phyloP scores from a whole-genome alignment of 805 yeast species.

The Wickerhamiella domercqiae region DNA sequence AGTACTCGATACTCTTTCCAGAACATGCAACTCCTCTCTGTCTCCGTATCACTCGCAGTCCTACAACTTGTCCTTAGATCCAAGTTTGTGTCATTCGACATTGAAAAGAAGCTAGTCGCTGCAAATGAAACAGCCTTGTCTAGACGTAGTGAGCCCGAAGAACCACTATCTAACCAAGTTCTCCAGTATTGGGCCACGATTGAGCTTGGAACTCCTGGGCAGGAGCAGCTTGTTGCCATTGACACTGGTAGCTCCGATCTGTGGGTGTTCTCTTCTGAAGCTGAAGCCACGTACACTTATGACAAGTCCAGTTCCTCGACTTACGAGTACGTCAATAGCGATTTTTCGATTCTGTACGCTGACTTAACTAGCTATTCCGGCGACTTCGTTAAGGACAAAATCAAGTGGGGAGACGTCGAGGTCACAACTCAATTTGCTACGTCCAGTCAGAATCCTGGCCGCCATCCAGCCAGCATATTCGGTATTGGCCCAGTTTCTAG shows the following conservation, averaged over 20 bases:
- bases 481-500: conserved; percentile 8
- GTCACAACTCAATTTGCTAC: conserved; percentile 21
- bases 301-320: conserved; percentile 14
- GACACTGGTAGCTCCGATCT: conserved; percentile 63
- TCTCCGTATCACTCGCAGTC: neutral
- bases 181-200: conserved; percentile 12
- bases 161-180: conserved; percentile 9
- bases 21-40: no score
- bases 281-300: conserved; percentile 4
- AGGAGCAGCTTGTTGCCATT: conserved; percentile 35
- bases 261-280: conserved; percentile 31
- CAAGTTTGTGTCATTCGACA: neutral
- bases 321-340: conserved; percentile 13
- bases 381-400: conserved; percentile 44
- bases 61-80: neutral
- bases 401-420: conserved; percentile 32
- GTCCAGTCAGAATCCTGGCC: conserved; percentile 6
- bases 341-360: conserved; percentile 19
- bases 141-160: conserved; percentile 5
- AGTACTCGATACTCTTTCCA: no score
- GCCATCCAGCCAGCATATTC: conserved; percentile 6
- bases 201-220: conserved; percentile 38
- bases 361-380: conserved; percentile 33
- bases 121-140: neutral
- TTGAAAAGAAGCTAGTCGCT: neutral